Conservation (phyloP, 192 early-diverging fungal genomes). For the Mortierella antarctica region DNA sequence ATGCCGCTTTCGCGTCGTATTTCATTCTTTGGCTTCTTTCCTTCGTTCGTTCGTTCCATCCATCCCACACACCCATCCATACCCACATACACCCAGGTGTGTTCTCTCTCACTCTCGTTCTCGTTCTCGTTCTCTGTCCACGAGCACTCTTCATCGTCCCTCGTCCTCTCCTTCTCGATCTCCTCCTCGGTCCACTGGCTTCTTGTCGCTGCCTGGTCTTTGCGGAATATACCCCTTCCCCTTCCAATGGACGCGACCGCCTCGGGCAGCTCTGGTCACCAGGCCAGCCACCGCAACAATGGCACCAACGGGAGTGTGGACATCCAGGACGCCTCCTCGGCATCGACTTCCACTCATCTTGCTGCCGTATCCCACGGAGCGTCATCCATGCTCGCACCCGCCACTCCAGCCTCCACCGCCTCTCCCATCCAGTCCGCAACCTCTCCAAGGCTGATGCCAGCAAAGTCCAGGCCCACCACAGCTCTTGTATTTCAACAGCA, state of each 20-base stretch:
- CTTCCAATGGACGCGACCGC: slow-evolving; percentile 1
- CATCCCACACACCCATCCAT: no score
- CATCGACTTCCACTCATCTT: slow-evolving; percentile 2
- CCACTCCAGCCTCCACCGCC: neutral
- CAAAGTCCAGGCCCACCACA: slow-evolving; percentile 44
- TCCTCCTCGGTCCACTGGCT: no score
- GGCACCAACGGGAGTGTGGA: neutral
- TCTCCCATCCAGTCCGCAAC: slow-evolving; percentile 39
- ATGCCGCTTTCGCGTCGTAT: no score
- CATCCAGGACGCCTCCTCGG: neutral
- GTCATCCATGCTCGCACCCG: neutral
- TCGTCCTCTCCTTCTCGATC: no score
- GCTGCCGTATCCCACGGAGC: neutral
- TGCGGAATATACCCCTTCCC: neutral
- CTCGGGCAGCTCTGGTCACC: neutral
- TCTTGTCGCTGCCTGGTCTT: no score
- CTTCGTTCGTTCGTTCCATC: no score
- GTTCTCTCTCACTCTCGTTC: no score
- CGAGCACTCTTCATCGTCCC: no score
- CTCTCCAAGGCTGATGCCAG: slow-evolving; percentile 44
- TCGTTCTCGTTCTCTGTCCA: no score
- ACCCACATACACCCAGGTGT: no score
- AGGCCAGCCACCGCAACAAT: neutral
- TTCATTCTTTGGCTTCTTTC: no score
- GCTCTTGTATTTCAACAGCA: slow-evolving; percentile 37